These are phyloP conservation scores for Marchantia paleacea DNA, from an alignment of 225 moss, liverwort and hornwort species.

Conservation along the genomic window DNA sequence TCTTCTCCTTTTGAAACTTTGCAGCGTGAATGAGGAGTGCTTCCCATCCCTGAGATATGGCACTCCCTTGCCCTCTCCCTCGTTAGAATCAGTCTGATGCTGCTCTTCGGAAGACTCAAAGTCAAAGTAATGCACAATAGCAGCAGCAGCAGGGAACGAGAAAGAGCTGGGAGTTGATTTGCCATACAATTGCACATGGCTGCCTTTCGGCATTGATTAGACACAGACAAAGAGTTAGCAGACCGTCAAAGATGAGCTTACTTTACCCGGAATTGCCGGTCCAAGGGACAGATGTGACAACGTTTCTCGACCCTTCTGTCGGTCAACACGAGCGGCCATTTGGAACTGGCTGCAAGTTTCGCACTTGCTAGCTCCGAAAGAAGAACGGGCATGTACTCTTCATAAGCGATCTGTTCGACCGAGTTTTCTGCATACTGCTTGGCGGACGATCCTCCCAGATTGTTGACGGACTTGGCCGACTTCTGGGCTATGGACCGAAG, in stretches of 20 bases:
- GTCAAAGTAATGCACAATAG: not conserved
- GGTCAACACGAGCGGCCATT: slow-evolving; percentile 32
- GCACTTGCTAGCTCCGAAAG: slow-evolving; percentile 28
- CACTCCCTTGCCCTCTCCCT: too few species aligned
- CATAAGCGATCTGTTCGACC: slow-evolving; percentile 38
- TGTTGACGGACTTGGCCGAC: slow-evolving; percentile 40
- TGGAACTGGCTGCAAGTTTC: slow-evolving; percentile 24
- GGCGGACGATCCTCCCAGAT: slow-evolving; percentile 21
- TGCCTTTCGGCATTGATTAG: not conserved
- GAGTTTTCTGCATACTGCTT: slow-evolving; percentile 26
- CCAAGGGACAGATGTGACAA: slow-evolving; percentile 39
- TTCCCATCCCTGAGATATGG: slow-evolving; percentile 55
- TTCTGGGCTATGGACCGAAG: slow-evolving; percentile 45
- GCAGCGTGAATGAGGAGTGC: slow-evolving; percentile 83
- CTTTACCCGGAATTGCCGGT: slow-evolving; percentile 36
- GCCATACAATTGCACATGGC: not conserved
- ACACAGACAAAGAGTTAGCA: not conserved
- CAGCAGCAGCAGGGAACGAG: not conserved
- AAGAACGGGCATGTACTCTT: slow-evolving; percentile 40
- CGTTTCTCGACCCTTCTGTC: slow-evolving; percentile 35
- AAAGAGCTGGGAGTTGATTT: not conserved
- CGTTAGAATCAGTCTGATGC: not conserved
- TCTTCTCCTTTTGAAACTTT: slow-evolving; percentile 75
- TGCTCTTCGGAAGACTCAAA: not conserved
- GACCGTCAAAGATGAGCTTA: too few species aligned